Conservation (phyloP, 2,329 filamentous ascomycete species). For the Aspergillus candidus region DNA sequence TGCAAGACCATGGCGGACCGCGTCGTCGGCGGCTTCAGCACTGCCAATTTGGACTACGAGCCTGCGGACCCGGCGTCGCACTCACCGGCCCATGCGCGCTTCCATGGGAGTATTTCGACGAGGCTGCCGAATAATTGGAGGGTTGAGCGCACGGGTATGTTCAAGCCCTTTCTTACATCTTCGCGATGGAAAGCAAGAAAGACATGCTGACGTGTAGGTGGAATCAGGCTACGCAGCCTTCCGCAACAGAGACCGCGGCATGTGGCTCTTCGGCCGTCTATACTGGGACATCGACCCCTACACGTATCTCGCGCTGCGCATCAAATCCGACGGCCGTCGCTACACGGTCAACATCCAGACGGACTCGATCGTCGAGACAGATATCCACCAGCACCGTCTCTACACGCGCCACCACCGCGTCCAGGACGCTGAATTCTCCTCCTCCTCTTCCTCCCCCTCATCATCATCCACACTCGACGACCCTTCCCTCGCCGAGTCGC, state of each 20-base stretch:
- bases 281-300: conserved; percentile 90
- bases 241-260: conserved; percentile 68
- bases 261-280: conserved; percentile 77
- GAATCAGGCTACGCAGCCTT: conserved; percentile 74
- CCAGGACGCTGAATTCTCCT: conserved; percentile 5
- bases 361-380: conserved; percentile 87
- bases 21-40: conserved; percentile 81
- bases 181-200: neutral
- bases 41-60: conserved; percentile 63
- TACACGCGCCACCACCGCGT: conserved; percentile 47
- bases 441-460: conserved; percentile 11
- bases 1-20: conserved; percentile 77
- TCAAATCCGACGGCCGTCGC: conserved; percentile 84
- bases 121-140: conserved; percentile 63
- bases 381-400: conserved; percentile 89
- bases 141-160: conserved; percentile 36
- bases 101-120: conserved; percentile 83
- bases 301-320: conserved; percentile 74
- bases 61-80: conserved; percentile 39
- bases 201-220: conserved; percentile 1
- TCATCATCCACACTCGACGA: conserved; percentile 12
- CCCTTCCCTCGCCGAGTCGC: conserved; percentile 13
- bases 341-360: conserved; percentile 97
- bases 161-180: neutral
- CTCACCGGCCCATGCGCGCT: conserved; percentile 63